phyloP scores from a whole-genome alignment of 2,329 filamentous ascomycete genomes.

The Bipolaris oryzae region DNA sequence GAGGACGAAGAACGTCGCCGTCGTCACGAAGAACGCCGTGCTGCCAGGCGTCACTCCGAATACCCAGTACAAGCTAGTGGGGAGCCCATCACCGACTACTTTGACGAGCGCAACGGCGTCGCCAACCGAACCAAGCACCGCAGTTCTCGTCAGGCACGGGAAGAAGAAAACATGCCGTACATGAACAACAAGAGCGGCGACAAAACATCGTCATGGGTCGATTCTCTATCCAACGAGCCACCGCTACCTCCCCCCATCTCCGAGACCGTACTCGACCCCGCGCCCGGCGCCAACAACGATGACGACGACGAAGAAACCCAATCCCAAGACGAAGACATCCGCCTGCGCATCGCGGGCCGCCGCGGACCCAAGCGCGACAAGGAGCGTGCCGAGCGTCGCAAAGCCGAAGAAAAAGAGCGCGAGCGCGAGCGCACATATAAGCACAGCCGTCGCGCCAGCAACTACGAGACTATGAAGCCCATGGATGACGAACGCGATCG shows the following conservation, averaged over 20 bases:
- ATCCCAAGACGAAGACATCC: constrained; percentile 49
- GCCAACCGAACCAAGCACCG: constrained; percentile 32
- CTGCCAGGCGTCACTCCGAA: constrained; percentile 47
- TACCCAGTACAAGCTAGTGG: constrained; percentile 37
- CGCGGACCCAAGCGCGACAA: constrained; percentile 38
- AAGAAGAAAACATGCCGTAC: constrained; percentile 46
- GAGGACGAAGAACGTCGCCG: constrained; percentile 47
- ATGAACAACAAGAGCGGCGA: constrained; percentile 49
- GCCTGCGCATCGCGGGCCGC: constrained; percentile 44
- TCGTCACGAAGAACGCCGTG: constrained; percentile 53
- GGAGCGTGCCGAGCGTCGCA: constrained; percentile 37
- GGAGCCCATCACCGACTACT: constrained; percentile 52
- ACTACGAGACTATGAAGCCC: constrained; percentile 30
- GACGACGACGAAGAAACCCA: constrained; percentile 46
- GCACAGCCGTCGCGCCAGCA: constrained; percentile 33
- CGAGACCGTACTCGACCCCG: constrained; percentile 55
- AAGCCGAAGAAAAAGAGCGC: constrained; percentile 33
- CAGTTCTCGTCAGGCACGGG: constrained; percentile 33
- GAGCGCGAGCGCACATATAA: constrained; percentile 38
- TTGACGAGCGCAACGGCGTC: constrained; percentile 51
- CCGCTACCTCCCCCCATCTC: constrained; percentile 54
- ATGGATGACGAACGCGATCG: constrained; percentile 31
- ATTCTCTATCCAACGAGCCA: constrained; percentile 53
- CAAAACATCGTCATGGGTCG: constrained; percentile 59
- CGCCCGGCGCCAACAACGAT: constrained; percentile 31